Evolutionary conservation across 2,329 filamentous ascomycete species (phyloP), one percentile per base, ranked within the genome.

Genomic region (Pseudogymnoascus pannorum): DNA sequence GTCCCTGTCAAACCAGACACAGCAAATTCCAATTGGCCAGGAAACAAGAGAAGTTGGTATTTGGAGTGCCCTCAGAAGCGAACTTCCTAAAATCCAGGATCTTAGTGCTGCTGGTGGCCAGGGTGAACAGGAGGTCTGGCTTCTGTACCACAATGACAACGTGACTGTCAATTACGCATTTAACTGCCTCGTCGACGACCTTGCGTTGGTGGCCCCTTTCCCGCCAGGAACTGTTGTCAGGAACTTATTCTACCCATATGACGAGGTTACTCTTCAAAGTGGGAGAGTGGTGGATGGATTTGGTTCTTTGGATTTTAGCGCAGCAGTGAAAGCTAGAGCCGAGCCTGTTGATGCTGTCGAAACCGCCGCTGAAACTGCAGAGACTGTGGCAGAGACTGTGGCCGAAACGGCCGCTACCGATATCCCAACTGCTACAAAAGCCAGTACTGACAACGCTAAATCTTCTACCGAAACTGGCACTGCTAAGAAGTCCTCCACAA

Each of bases 221-320:
- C 70, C 75, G 6, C 69, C 71, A 2, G 78, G 76, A 16, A 83
- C 79, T 1, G 82, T 76, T 0, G 82, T 86, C 63, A 83, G 82
- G 68, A 86, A 84, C 67, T 69, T 86, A 11, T 83, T 86, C 68
- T 84, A 81, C 67, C 81, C 84, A 1, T 84, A 83, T 64, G 83
- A 86, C 35, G 79, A 84, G 65, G 74, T 78, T 59, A 78, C 75
- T 2, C 72, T 85, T 12, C 26, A 31, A 26, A 18, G 9, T 31
- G 48, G 48, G 14, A 20, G 7, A 31, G 26, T 54, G 26, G 48
- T 54, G 2, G 26, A 24, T n/a, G 26, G 8, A 54, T 54, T 54
- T 18, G 48, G 48, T 31, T 54, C 48, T 14, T 54, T 54, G 33
- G 38, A 59, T 44, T 22, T 22, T 59, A 18, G 14, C 5, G 48